Base-by-base conservation (phyloP, 305 asterid genomes). In the Fraxinus xanthoxyloides region DNA sequence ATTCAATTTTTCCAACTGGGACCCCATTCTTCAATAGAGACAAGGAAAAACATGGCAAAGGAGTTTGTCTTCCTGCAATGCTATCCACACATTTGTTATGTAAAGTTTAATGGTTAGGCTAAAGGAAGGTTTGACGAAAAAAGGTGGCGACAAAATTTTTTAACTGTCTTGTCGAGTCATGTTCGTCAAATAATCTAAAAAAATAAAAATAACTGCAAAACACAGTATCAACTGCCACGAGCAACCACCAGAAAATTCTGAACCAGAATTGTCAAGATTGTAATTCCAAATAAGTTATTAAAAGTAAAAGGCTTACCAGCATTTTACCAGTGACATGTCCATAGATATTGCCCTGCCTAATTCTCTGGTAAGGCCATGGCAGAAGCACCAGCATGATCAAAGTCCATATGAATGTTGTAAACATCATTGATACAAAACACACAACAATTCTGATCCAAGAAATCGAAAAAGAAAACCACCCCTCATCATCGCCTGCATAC, bases 301-400 rank as follows among this genome's bases (percentile, higher is more conserved):
- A 59, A 59, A 59, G 30, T 59, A 7, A 31, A 73, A 7, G 5
- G 56, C 85, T 81, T 79, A 89, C 90, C 89, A 87, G 7, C 85
- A 87, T 73, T 87, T 80, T 84, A 4, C 90, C 92, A 23, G 91
- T 82, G 48, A 87, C 83, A 73, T 87, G 91, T 32, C 91, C 92
- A 72, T 84, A 87, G 77, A 87, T 82, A 67, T 89, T 89, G 54
- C 92, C 89, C 75, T 89, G 89, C 61, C 88, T 86, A 38, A 87
- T 84, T 81, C 92, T 84, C 85, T 84, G 89, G 73, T 87, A 82
- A 19, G 92, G 90, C 89, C 92, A 89, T 12, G 89, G 92, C 13
- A 89, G 79, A 77, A 89, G 89, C 77, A 87, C 7, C 83, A 89
- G 38, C 90, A 87, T 87, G 72, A 89, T 85, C 74, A 87, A 32